Percentiles rank a stretch among this genome's conserved stretches.
Evolutionary conservation across 257 asterid genomes (phyloP).

Genomic region (Nicotiana paniculata): DNA sequence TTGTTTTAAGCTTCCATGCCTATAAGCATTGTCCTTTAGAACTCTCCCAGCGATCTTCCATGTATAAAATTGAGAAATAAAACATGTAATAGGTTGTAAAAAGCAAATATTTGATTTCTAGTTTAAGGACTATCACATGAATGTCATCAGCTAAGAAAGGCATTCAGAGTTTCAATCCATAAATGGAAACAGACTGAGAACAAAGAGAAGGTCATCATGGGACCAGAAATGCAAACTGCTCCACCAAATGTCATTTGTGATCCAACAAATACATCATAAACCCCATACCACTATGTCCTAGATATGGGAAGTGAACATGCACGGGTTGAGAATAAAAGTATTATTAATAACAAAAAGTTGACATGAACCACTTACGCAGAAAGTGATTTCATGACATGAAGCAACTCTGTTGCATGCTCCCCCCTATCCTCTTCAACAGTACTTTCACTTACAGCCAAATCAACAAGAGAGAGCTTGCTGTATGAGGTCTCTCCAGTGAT

Average conservation of each 20-base stretch:
- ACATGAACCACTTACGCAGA: conserved; percentile 67
- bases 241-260: neutral
- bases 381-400: conserved; percentile 90
- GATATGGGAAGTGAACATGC: neutral
- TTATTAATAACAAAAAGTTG: conserved; percentile 3
- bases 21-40: neutral
- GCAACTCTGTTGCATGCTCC: conserved; percentile 69
- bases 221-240: neutral
- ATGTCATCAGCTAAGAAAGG: neutral
- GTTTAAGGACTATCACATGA: neutral
- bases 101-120: neutral
- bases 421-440: conserved; percentile 61
- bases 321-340: neutral
- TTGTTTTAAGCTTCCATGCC: neutral
- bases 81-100: neutral
- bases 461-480: conserved; percentile 91
- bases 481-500: conserved; percentile 79
- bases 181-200: neutral
- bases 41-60: neutral
- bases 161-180: neutral
- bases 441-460: conserved; percentile 91
- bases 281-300: neutral
- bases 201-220: neutral
- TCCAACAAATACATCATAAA: neutral
- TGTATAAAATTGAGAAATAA: neutral